phyloP scores from a whole-genome alignment of 2,329 filamentous ascomycete species.

The Raffaelea ambrosiae region DNA sequence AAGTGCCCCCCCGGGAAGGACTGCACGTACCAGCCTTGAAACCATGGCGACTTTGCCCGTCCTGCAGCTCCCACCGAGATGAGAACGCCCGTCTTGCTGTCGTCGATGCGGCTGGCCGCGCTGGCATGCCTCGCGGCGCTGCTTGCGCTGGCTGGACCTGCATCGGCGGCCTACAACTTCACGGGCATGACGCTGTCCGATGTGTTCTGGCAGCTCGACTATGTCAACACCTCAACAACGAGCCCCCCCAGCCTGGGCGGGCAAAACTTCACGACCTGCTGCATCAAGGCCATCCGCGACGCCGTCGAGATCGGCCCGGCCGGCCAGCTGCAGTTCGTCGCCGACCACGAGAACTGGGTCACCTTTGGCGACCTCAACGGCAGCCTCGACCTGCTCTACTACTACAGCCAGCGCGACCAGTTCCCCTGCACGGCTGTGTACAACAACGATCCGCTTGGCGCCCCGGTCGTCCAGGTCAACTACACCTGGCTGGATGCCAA shows the following conservation, averaged over 20 bases:
- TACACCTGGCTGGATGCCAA: slow-evolving; percentile 12
- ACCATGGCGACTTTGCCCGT: too few relatives aligned
- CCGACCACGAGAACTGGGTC: slow-evolving; percentile 5
- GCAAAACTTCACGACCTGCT: slow-evolving; percentile 19
- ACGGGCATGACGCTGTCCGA: slow-evolving; percentile 4
- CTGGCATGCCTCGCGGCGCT: background rate
- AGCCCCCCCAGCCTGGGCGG: slow-evolving; percentile 8
- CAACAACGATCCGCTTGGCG: slow-evolving; percentile 11
- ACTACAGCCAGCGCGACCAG: slow-evolving; percentile 7
- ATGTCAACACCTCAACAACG: slow-evolving; percentile 1
- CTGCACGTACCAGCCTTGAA: too few relatives aligned
- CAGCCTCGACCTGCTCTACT: slow-evolving; percentile 5
- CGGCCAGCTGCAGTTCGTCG: slow-evolving; percentile 5
- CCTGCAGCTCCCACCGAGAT: too few relatives aligned
- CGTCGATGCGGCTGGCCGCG: background rate
- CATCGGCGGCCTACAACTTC: background rate
- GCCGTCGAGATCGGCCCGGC: slow-evolving; percentile 10
- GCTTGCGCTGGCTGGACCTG: background rate
- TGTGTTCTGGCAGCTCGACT: slow-evolving; percentile 11
- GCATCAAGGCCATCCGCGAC: slow-evolving; percentile 15
- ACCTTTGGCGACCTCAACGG: slow-evolving; percentile 4
- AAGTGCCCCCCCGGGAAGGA: too few relatives aligned
- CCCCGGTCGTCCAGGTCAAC: slow-evolving; percentile 14
- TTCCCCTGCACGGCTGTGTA: slow-evolving; percentile 18
- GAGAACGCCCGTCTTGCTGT: too few relatives aligned